These are phyloP conservation scores for Dothistroma pini DNA, from an alignment of 2,329 filamentous ascomycete species.

Conservation along the genomic window DNA sequence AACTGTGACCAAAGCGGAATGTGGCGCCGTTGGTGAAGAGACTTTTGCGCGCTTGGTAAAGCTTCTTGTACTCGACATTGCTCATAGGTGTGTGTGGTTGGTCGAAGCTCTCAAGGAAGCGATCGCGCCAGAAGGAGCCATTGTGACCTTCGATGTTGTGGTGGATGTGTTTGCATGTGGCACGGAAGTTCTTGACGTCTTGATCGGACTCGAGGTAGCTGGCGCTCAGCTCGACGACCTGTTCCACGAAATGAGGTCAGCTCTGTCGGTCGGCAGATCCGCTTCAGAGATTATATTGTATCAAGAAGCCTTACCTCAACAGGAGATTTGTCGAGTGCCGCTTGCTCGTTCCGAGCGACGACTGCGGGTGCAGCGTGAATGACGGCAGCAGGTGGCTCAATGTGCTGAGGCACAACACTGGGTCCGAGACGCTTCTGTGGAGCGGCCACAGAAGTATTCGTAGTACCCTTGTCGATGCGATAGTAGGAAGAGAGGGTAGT, in stretches of 20 bases:
- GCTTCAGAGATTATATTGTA: background rate
- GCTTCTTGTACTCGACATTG: constrained; percentile 34
- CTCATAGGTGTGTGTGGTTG: constrained; percentile 14
- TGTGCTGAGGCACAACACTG: background rate
- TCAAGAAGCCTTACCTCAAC: background rate
- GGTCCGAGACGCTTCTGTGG: background rate
- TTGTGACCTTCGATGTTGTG: constrained; percentile 41
- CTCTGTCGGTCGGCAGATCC: background rate
- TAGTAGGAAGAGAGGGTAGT: background rate
- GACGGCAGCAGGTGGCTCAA: background rate
- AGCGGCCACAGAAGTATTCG: background rate
- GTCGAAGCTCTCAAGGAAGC: constrained; percentile 45
- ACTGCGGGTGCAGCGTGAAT: background rate
- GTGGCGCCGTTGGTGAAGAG: constrained; percentile 27
- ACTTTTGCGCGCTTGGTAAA: constrained; percentile 36
- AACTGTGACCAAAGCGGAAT: constrained; percentile 28
- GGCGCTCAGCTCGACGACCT: constrained; percentile 43
- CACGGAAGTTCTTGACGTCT: constrained; percentile 43
- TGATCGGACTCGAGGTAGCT: constrained; percentile 38
- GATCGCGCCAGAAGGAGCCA: constrained; percentile 46
- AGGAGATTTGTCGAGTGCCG: background rate
- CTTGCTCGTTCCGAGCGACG: background rate
- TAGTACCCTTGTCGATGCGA: background rate
- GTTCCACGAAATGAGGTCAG: background rate
- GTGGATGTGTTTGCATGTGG: constrained; percentile 39